Evolutionary conservation across 148 eudicot species (phyloP).

Genomic region (Polygonum maritimum): DNA sequence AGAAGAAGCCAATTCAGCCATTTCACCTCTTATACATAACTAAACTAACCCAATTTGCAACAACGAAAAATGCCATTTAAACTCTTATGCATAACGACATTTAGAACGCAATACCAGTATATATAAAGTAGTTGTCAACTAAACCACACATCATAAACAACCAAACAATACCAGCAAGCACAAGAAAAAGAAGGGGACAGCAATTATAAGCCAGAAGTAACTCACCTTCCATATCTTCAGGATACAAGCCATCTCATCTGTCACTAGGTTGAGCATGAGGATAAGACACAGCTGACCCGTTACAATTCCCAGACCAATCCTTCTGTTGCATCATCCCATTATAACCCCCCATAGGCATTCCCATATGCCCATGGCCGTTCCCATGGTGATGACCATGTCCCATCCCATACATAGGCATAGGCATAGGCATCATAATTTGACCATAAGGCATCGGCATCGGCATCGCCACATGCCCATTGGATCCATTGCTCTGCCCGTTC

Average conservation of each 20-base stretch:
- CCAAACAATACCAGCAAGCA: background rate
- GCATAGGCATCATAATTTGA: constrained; percentile 22
- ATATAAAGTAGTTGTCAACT: background rate
- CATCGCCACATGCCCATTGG: constrained; percentile 10
- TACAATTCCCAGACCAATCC: constrained; percentile 32
- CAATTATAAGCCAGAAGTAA: background rate
- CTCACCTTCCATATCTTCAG: constrained; percentile 1
- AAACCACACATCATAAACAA: background rate
- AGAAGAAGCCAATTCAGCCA: background rate
- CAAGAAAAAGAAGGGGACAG: background rate
- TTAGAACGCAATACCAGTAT: background rate
- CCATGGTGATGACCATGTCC: constrained; percentile 22
- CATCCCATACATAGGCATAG: constrained; percentile 25
- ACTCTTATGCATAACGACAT: background rate
- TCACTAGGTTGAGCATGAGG: constrained; percentile 24
- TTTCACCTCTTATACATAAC: no score
- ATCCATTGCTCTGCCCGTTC: background rate
- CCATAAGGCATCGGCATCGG: constrained; percentile 14
- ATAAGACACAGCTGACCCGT: constrained; percentile 12
- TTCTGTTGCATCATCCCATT: constrained; percentile 42
- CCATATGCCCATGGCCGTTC: constrained; percentile 24
- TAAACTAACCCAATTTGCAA: background rate
- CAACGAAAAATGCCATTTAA: background rate
- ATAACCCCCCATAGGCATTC: constrained; percentile 17
- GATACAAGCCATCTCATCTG: constrained; percentile 9